Base-by-base conservation (phyloP, 1,284 basidiomycete species). In the Phlebopus sp. region DNA sequence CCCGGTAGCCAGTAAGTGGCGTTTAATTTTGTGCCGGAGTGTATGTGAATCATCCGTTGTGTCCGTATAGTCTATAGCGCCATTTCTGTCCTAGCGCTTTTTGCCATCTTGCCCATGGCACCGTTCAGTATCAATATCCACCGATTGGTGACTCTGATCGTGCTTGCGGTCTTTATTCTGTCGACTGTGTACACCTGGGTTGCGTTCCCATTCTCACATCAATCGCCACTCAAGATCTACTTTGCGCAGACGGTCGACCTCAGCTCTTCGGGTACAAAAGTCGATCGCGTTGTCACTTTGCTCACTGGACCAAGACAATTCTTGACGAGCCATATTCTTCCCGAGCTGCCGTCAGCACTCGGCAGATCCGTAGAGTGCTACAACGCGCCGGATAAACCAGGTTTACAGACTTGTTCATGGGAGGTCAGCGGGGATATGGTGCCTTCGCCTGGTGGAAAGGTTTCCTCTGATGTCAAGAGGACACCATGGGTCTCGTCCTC, bases 161-260 rank as follows among this genome's bases (percentile, higher is more conserved):
- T 78, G 10, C 47, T 76, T 3, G 48, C 72, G 14, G 50, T 79
- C 10, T 75, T 84, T 47, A 49, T 78, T 2, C 50, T 72, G 3
- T 67, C 73, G 2, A 74, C 77, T 0, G 53, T 70, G 6, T 78
- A 75, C 46, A 66, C 73, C 25, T 74, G 75, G 64, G 54, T 75
- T 2, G 64, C 66, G 13, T 83, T 81, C 66, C 87, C 87, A 0
- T 90, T 90, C 68, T 77, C 77, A 11, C 63, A 70, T 25, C 63
- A 75, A 19, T 64, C 73, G 3, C 85, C 86, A 0, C 67, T 89
- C 55, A 89, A 87, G 53, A 66, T 88, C 0, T 86, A 73, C 63
- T 90, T 87, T 71, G 72, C 75, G 42, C 86, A 89, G 58, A 69
- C 59, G 1, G 70, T 86, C 15, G 64, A 76, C 43, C 64, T 88